phyloP scores from a whole-genome alignment of 2,329 filamentous ascomycete genomes.

The Coniella lustricola region DNA sequence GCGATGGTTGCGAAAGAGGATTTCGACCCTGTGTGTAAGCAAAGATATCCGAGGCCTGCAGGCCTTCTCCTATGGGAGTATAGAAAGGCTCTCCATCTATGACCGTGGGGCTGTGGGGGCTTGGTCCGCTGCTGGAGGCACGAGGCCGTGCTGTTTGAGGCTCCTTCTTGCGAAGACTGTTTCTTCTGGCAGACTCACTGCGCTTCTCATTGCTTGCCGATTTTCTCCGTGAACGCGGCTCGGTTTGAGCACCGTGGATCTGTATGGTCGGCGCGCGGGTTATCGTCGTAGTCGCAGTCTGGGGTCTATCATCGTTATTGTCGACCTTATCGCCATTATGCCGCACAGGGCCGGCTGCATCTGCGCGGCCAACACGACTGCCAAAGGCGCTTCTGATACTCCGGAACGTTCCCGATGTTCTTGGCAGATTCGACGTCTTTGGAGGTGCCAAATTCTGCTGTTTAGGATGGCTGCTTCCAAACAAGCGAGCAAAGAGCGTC shows the following conservation, averaged over 20 bases:
- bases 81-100: slow-evolving; percentile 46
- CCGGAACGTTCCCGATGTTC: slow-evolving; percentile 63
- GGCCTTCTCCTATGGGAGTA: slow-evolving; percentile 37
- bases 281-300: slow-evolving; percentile 37
- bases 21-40: slow-evolving; percentile 31
- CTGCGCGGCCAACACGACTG: slow-evolving; percentile 33
- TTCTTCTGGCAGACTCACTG: slow-evolving; percentile 41
- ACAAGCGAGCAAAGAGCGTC: slow-evolving; percentile 72
- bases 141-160: slow-evolving; percentile 42
- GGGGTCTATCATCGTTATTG: slow-evolving; percentile 27
- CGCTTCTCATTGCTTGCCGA: slow-evolving; percentile 33
- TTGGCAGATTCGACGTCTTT: slow-evolving; percentile 50
- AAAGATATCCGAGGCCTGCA: slow-evolving; percentile 37
- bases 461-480: slow-evolving; percentile 50
- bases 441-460: slow-evolving; percentile 30
- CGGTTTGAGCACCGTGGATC: slow-evolving; percentile 43
- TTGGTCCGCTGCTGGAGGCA: slow-evolving; percentile 35
- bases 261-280: slow-evolving; percentile 63
- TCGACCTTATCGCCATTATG: slow-evolving; percentile 27
- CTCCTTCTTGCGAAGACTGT: slow-evolving; percentile 47
- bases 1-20: slow-evolving; percentile 34
- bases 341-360: slow-evolving; percentile 25
- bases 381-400: slow-evolving; percentile 71
- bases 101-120: slow-evolving; percentile 33
- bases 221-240: slow-evolving; percentile 27